Evolutionary conservation across 305 asterid genomes (phyloP), one percentile per base, ranked within the genome.

Genomic region (Fraxinus sp.): DNA sequence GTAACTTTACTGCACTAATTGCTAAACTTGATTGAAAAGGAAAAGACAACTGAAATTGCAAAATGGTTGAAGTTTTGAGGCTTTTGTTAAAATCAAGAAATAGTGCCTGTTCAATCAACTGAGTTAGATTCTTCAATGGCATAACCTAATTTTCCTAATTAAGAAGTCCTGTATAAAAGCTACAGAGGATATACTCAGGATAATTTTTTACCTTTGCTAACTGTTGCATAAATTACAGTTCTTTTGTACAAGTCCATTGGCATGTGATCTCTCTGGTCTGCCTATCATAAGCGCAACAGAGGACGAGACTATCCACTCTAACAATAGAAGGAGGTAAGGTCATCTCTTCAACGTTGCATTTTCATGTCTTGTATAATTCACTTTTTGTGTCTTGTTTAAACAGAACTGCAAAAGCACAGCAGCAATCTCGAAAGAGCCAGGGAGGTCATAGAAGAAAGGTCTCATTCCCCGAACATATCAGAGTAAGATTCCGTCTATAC

Each of bases 191-290:
- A 18, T 7, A 52, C 62, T 46, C 57, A 13, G 57, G 62, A 52
- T 22, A 52, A 52, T n/a, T 16, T 49, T 14, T 49, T 62, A 62
- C 71, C 71, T 22, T 62, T 62, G 33, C 72, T 64, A 64, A 64
- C 72, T 24, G 28, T 57, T 64, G 72, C 28, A 2, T 64, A 64
- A 64, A 20, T 72, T 33, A 26, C 91, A 93, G 97, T 93, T 93
- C 88, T 94, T 94, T 83, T 83, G 68, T 59, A 74, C 87, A 32
- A 85, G 87, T 75, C 96, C 97, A 39, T 81, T 90, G 88, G 89
- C 98, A 22, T 90, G 97, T 82, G 89, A 86, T 28, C 84, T 84
- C 52, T 86, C 89, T 1, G 91, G 86, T 86, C 73, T 92, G 66
- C 91, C 94, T 5, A 66, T 78, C 55, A 87, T 90, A 28, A 80